Conservation (phyloP, 495 filamentous ascomycete genomes). For the Astrocystis sublimbata region DNA sequence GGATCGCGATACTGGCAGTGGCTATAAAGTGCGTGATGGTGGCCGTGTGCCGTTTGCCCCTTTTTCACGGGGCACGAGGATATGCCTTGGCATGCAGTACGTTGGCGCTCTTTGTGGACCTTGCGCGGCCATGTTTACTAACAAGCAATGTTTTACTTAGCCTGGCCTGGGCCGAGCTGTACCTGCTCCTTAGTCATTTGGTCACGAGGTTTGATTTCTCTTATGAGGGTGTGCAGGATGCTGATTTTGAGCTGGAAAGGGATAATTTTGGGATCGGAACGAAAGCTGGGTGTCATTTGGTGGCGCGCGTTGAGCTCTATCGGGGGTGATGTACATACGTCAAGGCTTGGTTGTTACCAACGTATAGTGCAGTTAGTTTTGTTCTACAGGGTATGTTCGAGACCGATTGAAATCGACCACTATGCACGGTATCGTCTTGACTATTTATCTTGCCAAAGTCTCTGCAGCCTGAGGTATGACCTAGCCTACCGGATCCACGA, state of each 20-base stretch:
- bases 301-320: no score
- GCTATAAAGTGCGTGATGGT: constrained; percentile 16
- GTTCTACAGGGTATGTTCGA: no score
- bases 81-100: constrained; percentile 36
- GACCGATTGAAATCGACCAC: no score
- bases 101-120: constrained; percentile 9
- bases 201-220: constrained; percentile 25
- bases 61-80: constrained; percentile 31
- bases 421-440: no score
- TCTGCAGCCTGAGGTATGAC: no score
- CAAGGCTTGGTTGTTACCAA: no score
- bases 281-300: constrained; percentile 9
- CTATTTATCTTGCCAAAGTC: no score
- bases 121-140: background rate
- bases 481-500: no score
- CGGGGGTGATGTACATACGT: no score
- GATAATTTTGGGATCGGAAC: constrained; percentile 31
- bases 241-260: constrained; percentile 23
- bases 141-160: constrained; percentile 12
- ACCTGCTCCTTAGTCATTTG: constrained; percentile 21
- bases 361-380: no score
- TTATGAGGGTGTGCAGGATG: constrained; percentile 13
- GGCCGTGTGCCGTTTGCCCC: constrained; percentile 26
- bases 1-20: no score
- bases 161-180: constrained; percentile 34